Base-by-base conservation (phyloP, 345 rosid species). In the Populus davidiana region DNA sequence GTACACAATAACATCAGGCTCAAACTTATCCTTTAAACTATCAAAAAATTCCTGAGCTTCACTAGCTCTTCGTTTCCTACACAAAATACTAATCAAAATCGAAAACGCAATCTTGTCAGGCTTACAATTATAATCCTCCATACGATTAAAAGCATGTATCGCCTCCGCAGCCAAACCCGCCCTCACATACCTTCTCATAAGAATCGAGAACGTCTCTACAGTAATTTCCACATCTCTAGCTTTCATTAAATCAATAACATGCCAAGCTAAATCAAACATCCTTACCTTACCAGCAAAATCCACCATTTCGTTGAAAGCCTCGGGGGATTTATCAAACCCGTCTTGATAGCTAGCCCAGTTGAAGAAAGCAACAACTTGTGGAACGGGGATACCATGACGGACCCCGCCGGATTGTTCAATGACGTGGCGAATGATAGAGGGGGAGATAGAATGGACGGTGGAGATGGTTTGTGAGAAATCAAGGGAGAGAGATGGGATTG, bases 151-250 rank as follows among this genome's bases (percentile, higher is more conserved):
- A 11, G 94, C 89, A 83, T 89, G 94, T n/a, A 92, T 90, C 2
- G 99, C 99, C 87, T 96, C 99, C 4, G 87, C 87, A 17, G 94
- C 85, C 81, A 96, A 59, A 47, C 98, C 98, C 20, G 98, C 97
- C 83, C 90, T 89, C 77, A 90, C 94, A 27, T 92, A 96, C 18
- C 99, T 96, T 71, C 98, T 88, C 35, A 96, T 78, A 2, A 96
- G 83, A 76, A 88, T 83, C 72, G 94, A 85, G 85, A 93, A 96
- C 1, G 97, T 90, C 21, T 83, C 87, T 0, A 87, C 64, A 0
- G 89, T 78, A 39, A 93, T 79, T n/a, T 82, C 84, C 0, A 93
- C 90, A 75, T 85, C 78, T 74, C 91, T 87, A 6, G 89, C 75
- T 84, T 84, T 91, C 99, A 93, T 96, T 27, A 79, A 78, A 76